Base-by-base conservation (phyloP, 2,329 filamentous ascomycete species). In the Cryphonectria nitschkei region DNA sequence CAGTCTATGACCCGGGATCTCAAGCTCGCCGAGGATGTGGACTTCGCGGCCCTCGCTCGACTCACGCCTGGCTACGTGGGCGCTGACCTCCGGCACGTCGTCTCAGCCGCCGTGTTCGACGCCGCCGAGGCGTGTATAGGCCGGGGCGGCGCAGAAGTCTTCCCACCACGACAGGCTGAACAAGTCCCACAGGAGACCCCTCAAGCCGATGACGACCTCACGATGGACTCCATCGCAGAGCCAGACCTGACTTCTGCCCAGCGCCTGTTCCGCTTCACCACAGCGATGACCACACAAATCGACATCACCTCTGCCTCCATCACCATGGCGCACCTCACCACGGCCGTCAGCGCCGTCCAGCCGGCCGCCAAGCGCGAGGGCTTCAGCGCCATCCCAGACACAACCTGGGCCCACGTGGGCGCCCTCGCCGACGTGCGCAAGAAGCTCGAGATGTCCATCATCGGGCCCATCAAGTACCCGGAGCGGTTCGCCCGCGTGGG, bases 21-120 rank as follows among this genome's bases (percentile, higher is more conserved):
- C 74, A 83, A 83, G 0, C 79, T 97, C 9, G 85, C 88, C 0
- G 85, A 87, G 3, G 90, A 94, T 72, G 88, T 98, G 29, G 89
- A 97, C 77, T 92, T 95, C 75, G 82, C 83, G 37, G 83, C 87
- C 22, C 84, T 99, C 3, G 94, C 95, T 7, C 95, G 93, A 76
- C 86, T 91, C 75, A 98, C 95, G 0, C 93, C 96, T 7, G 96
- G 96, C 1, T 99, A 96, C 75, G 95, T 99, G 0, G 95, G 95
- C 14, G 93, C 93, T 7, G 96, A 99, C 83, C 83, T 99, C 4
- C 89, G 92, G 73, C 91, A 84, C 71, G 82, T 90, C n/a, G 82
- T 88, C 63, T 82, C 81, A 1, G 75, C 80, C 1, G 87, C 86
- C 3, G 79, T 81, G 32, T 74, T 82, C 74, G 73, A 83, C 72